Evolutionary conservation across 2,329 filamentous ascomycete genomes (phyloP).

Genomic region (Venturia oleaginea): DNA sequence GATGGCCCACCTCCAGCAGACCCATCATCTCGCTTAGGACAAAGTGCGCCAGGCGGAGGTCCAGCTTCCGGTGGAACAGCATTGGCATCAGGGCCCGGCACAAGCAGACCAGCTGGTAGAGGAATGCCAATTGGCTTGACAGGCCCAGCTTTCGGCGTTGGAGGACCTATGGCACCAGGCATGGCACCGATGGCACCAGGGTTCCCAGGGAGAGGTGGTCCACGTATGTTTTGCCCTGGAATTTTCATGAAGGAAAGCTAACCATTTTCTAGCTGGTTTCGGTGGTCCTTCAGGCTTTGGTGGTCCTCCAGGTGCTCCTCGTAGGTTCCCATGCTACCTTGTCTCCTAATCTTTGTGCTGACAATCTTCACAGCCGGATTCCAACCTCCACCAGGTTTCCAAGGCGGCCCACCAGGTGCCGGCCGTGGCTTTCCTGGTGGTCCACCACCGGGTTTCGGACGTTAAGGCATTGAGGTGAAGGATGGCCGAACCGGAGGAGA

Average conservation of each 20-base stretch:
- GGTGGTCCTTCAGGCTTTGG: conserved; percentile 25
- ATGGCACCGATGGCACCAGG: conserved; percentile 29
- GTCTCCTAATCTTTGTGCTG: conserved; percentile 28
- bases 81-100: conserved; percentile 75
- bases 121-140: conserved; percentile 75
- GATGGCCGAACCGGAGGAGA: not conserved
- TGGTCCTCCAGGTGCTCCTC: conserved; percentile 36
- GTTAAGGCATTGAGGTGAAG: not conserved
- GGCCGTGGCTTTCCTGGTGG: conserved; percentile 16
- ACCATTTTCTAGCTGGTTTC: conserved; percentile 21
- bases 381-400: conserved; percentile 41
- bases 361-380: conserved; percentile 56
- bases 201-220: conserved; percentile 14
- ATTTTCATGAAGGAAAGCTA: conserved; percentile 15
- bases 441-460: conserved; percentile 13
- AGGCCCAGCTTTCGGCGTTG: conserved; percentile 82
- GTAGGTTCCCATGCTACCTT: conserved; percentile 34
- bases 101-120: conserved; percentile 82
- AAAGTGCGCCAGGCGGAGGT: conserved; percentile 56
- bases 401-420: conserved; percentile 14
- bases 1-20: conserved; percentile 94
- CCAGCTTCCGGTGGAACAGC: conserved; percentile 48
- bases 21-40: conserved; percentile 79
- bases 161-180: conserved; percentile 48
- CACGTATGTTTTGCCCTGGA: conserved; percentile 20